These are phyloP conservation scores for Aspergillus diversus DNA, from an alignment of 495 filamentous ascomycete species.

Conservation along the genomic window DNA sequence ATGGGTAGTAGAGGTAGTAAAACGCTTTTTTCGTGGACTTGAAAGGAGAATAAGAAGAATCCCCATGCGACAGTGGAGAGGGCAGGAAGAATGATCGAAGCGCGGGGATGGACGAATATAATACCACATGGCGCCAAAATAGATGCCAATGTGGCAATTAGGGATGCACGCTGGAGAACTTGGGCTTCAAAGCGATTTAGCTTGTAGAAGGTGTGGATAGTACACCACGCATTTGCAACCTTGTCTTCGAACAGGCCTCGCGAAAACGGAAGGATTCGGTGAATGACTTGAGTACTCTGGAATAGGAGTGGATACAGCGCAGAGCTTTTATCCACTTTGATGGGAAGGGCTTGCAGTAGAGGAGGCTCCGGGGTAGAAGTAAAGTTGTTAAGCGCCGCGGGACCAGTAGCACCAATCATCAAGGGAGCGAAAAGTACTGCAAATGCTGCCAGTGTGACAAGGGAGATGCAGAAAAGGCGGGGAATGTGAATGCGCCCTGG, in stretches of 20 bases:
- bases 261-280: conserved; percentile 93
- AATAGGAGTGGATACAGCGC: conserved; percentile 72
- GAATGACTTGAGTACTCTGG: conserved; percentile 77
- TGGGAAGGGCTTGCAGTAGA: conserved; percentile 59
- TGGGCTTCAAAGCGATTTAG: conserved; percentile 67
- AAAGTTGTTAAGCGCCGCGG: conserved; percentile 35
- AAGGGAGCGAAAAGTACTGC: conserved; percentile 74
- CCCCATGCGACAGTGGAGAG: conserved; percentile 87
- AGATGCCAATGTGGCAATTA: conserved; percentile 71
- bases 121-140: conserved; percentile 79
- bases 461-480: conserved; percentile 73
- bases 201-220: conserved; percentile 85
- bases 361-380: conserved; percentile 56
- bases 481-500: conserved; percentile 65
- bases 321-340: conserved; percentile 62
- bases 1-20: conserved; percentile 89
- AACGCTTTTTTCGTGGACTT: conserved; percentile 97
- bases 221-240: conserved; percentile 97
- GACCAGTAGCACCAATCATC: conserved; percentile 54
- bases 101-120: conserved; percentile 77
- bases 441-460: conserved; percentile 74
- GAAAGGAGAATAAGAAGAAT: conserved; percentile 96
- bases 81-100: conserved; percentile 74
- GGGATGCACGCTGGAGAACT: conserved; percentile 75
- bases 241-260: conserved; percentile 97